Evolutionary conservation across 2,329 filamentous ascomycete species (phyloP).

Genomic region (Colletotrichum neosansevieriae): DNA sequence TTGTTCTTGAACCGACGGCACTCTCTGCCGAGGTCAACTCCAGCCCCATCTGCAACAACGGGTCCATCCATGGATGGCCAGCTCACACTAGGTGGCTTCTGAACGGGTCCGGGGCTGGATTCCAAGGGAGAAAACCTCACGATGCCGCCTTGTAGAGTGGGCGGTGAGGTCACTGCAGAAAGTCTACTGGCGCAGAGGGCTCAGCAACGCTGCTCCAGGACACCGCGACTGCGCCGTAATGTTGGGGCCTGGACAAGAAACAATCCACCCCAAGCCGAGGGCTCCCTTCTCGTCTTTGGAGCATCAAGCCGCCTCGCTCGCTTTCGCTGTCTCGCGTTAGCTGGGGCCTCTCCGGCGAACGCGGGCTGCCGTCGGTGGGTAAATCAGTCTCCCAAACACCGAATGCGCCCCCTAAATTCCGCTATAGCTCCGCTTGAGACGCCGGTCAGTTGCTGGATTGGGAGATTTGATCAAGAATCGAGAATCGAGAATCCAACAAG

Average conservation of each 20-base stretch:
- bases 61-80: conserved; percentile 6
- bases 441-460: conserved; percentile 20
- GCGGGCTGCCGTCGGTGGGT: conserved; percentile 28
- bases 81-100: conserved; percentile 5
- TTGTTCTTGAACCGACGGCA: conserved; percentile 14
- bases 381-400: conserved; percentile 19
- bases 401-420: conserved; percentile 20
- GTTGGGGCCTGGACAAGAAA: too few species aligned
- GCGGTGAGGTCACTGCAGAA: conserved; percentile 22
- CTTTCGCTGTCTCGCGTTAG: not conserved
- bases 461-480: conserved; percentile 8
- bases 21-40: conserved; percentile 29
- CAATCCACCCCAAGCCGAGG: not conserved
- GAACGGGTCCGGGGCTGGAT: conserved; percentile 4
- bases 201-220: not conserved
- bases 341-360: conserved; percentile 23
- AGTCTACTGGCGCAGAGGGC: conserved; percentile 12
- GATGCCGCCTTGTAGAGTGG: not conserved
- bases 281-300: not conserved
- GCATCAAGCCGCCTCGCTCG: not conserved
- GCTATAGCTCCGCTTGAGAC: conserved; percentile 20
- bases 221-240: not conserved
- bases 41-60: conserved; percentile 11
- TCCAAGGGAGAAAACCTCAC: conserved; percentile 6
- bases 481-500: conserved; percentile 1